Percentiles rank a stretch among this genome's conserved stretches.
Conservation (phyloP, 768 basidiomycete species). For the Leucosporidium creatinivorum region DNA sequence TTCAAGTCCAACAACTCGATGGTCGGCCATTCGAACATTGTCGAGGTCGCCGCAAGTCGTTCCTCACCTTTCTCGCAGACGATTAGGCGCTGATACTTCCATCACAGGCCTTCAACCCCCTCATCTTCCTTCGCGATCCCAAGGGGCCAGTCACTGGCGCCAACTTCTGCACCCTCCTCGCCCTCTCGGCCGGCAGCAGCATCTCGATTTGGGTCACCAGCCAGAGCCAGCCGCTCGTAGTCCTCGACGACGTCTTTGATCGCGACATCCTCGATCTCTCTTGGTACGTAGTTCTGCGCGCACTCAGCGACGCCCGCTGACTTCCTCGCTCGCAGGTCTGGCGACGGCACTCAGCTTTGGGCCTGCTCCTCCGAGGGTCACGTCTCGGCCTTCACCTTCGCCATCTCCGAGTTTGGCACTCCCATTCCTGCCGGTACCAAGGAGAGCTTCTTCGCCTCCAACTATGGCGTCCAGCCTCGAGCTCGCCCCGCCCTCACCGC, state of each 20-base stretch:
- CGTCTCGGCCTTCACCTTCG: conserved; percentile 79
- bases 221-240: conserved; percentile 78
- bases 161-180: conserved; percentile 85
- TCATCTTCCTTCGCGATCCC: conserved; percentile 78
- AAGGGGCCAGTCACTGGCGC: conserved; percentile 43
- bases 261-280: conserved; percentile 90
- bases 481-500: conserved; percentile 8
- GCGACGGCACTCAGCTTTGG: conserved; percentile 84
- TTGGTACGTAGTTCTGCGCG: conserved; percentile 55
- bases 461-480: conserved; percentile 19
- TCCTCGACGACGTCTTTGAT: conserved; percentile 88
- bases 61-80: background rate
- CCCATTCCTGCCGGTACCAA: conserved; percentile 50
- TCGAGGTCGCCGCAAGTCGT: conserved; percentile 45
- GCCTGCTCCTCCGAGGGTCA: conserved; percentile 95
- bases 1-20: conserved; percentile 90
- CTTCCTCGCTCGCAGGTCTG: conserved; percentile 57
- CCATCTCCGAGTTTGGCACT: conserved; percentile 43
- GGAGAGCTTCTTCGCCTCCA: conserved; percentile 44
- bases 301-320: background rate
- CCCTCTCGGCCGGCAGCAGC: conserved; percentile 84
- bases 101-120: conserved; percentile 76
- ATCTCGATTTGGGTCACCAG: conserved; percentile 97
- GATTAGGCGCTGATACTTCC: background rate
- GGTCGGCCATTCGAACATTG: conserved; percentile 94